These are phyloP conservation scores for Aureobasidium leucospermi DNA, from an alignment of 2,329 filamentous ascomycete species.

Conservation along the genomic window DNA sequence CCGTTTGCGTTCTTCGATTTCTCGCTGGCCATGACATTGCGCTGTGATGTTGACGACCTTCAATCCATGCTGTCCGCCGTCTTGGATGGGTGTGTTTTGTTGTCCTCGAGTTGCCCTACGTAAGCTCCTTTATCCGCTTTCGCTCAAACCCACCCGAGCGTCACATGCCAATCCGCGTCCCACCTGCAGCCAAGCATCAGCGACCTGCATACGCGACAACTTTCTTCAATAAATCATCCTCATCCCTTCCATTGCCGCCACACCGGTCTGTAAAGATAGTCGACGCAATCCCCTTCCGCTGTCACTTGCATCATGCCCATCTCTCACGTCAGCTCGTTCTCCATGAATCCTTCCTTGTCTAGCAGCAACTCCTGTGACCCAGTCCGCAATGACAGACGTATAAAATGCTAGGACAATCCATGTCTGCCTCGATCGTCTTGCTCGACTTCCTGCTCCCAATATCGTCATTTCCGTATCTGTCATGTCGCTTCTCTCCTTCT, in stretches of 20 bases:
- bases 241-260: too few species aligned
- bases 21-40: constrained; percentile 32
- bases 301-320: too few species aligned
- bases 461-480: too few species aligned
- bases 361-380: too few species aligned
- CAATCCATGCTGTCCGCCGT: not conserved
- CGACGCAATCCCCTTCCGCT: too few species aligned
- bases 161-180: not conserved
- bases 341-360: too few species aligned
- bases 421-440: not conserved
- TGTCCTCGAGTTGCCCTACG: not conserved
- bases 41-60: constrained; percentile 6
- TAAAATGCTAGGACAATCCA: not conserved
- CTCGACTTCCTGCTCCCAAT: not conserved
- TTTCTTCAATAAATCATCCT: too few species aligned
- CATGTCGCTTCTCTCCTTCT: not conserved
- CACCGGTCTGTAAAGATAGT: too few species aligned
- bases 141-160: not conserved
- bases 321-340: too few species aligned
- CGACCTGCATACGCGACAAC: too few species aligned
- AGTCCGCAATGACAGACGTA: too few species aligned
- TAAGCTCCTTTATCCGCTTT: not conserved
- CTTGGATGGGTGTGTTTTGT: not conserved
- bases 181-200: not conserved
- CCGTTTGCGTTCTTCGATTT: constrained; percentile 21